These are phyloP conservation scores for Pestalotiopsis fici DNA, from an alignment of 2,329 filamentous ascomycete genomes.

Conservation along the genomic window DNA sequence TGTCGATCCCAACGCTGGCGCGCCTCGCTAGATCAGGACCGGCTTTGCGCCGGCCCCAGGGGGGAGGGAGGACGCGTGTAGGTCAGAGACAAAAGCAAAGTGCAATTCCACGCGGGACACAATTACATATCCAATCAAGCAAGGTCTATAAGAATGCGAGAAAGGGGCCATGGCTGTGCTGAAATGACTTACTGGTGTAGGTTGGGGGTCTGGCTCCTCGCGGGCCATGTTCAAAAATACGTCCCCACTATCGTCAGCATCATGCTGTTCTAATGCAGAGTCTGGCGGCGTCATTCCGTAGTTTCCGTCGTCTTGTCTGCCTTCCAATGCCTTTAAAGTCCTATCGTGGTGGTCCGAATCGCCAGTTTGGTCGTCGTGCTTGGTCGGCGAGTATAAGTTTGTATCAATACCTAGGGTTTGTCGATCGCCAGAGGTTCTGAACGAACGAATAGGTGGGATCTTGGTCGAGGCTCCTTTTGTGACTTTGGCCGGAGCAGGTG, in stretches of 20 bases:
- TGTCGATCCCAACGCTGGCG: neutral
- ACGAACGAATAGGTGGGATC: slow-evolving; percentile 56
- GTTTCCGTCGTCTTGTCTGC: slow-evolving; percentile 37
- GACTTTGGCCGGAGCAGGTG: slow-evolving; percentile 25
- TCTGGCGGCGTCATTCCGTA: slow-evolving; percentile 41
- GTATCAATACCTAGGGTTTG: slow-evolving; percentile 56
- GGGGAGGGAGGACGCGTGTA: neutral
- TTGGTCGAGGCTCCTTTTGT: slow-evolving; percentile 19
- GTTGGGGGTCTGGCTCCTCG: slow-evolving; percentile 41
- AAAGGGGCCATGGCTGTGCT: neutral
- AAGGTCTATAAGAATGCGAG: neutral
- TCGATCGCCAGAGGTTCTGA: slow-evolving; percentile 58
- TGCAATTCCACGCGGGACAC: neutral
- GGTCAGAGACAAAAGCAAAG: neutral
- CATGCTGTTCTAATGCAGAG: slow-evolving; percentile 35
- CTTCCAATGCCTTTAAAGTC: slow-evolving; percentile 53
- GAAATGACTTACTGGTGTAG: slow-evolving; percentile 45
- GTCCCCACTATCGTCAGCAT: slow-evolving; percentile 57
- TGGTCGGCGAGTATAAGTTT: slow-evolving; percentile 42
- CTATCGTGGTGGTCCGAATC: slow-evolving; percentile 49
- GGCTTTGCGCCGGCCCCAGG: neutral
- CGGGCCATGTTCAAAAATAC: slow-evolving; percentile 61
- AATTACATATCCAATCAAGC: neutral
- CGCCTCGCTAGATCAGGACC: neutral
- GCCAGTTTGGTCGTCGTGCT: slow-evolving; percentile 44